Percentiles rank a stretch among this genome's conserved stretches.
Evolutionary conservation across 495 filamentous ascomycete species (phyloP).

Genomic region (Opeltia flavorubescens): DNA sequence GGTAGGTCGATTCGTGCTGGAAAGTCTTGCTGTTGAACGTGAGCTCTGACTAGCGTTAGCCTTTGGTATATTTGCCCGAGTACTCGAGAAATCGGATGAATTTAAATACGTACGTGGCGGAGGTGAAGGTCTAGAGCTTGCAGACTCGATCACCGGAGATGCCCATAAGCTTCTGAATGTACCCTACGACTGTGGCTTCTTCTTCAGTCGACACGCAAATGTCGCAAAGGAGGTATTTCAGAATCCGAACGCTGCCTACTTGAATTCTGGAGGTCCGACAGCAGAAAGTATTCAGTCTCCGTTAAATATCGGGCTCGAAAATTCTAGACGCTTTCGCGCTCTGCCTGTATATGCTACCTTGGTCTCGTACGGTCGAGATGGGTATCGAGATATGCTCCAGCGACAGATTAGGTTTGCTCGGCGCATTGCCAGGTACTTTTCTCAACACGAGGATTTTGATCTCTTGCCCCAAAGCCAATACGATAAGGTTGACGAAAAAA

Average conservation of each 20-base stretch:
- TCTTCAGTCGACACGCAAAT: conserved; percentile 51
- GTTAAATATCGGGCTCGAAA: conserved; percentile 79
- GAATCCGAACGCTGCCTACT: conserved; percentile 78
- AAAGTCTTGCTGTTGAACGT: neutral
- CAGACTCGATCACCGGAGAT: conserved; percentile 76
- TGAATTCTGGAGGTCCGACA: conserved; percentile 31
- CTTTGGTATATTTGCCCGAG: conserved; percentile 72
- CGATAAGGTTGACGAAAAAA: conserved; percentile 22
- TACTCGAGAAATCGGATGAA: conserved; percentile 43
- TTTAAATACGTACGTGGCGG: conserved; percentile 40
- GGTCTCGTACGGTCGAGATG: conserved; percentile 55
- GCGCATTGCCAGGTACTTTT: conserved; percentile 46
- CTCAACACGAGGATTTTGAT: conserved; percentile 44
- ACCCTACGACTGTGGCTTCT: conserved; percentile 89
- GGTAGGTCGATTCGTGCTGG: conserved; percentile 22
- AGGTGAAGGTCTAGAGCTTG: conserved; percentile 59
- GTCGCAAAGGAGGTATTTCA: conserved; percentile 52
- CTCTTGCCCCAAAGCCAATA: conserved; percentile 40
- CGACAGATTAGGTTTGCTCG: conserved; percentile 60
- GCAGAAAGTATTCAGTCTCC: conserved; percentile 52
- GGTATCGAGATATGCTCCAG: conserved; percentile 56
- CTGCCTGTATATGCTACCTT: conserved; percentile 77
- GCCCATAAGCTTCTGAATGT: conserved; percentile 91
- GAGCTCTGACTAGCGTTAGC: conserved; percentile 26
- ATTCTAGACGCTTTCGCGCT: conserved; percentile 80